Conservation (phyloP, 176 grass and related monocot species). For the Olyra latifolia region DNA sequence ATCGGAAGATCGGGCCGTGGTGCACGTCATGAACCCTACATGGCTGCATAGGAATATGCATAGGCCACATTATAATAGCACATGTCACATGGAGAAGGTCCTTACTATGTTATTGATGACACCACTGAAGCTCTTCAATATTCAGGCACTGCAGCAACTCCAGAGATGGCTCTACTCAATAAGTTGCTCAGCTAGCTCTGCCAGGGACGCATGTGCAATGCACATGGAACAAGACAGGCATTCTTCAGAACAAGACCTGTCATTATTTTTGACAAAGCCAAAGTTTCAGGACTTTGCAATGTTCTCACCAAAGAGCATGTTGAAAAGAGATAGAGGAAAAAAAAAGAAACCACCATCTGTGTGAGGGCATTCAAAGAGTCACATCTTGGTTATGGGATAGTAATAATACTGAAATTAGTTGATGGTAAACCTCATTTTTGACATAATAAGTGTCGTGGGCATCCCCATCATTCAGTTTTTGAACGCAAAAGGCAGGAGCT, state of each 20-base stretch:
- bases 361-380: neutral
- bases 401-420: neutral
- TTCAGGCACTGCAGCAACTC: neutral
- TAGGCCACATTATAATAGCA: neutral
- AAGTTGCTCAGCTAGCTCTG: neutral
- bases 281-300: neutral
- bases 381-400: neutral
- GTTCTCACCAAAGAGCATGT: conserved; percentile 1
- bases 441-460: neutral
- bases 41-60: neutral
- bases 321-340: neutral
- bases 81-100: neutral
- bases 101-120: conserved; percentile 14
- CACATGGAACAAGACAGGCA: neutral
- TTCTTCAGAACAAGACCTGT: neutral
- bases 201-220: neutral
- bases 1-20: too few relatives aligned
- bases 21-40: neutral
- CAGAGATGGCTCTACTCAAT: neutral
- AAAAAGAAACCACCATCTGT: neutral
- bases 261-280: neutral
- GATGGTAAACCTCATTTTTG: neutral
- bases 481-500: too few relatives aligned
- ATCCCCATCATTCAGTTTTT: neutral
- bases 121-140: neutral